Conservation (phyloP, 169 alveolate species). For the Plasmodium cynomolgi region DNA sequence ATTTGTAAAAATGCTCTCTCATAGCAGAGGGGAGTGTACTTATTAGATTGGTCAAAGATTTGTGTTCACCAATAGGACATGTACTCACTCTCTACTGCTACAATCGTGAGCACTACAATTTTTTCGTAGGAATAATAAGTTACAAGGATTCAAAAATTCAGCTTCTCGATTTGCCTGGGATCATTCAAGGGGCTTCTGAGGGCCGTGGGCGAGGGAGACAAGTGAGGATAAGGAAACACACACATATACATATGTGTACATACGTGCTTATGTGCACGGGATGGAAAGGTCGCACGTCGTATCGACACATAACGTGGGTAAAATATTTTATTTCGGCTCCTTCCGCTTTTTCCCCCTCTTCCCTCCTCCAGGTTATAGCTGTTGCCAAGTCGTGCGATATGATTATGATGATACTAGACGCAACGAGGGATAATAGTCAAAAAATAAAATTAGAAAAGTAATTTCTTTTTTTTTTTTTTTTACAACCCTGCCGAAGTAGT, state of each 20-base stretch:
- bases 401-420: slow-evolving; percentile 95
- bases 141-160: slow-evolving; percentile 97
- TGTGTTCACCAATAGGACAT: not conserved
- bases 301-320: not conserved
- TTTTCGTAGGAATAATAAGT: slow-evolving; percentile 74
- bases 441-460: slow-evolving; percentile 91
- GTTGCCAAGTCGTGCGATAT: slow-evolving; percentile 97
- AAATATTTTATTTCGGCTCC: not conserved
- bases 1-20: not conserved
- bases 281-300: not conserved
- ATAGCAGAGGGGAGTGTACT: not conserved
- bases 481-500: not conserved
- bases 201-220: slow-evolving; percentile 99
- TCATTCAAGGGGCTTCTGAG: slow-evolving; percentile 97
- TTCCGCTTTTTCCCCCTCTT: not conserved
- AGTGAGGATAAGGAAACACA: slow-evolving; percentile 75
- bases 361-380: slow-evolving; percentile 88
- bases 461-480: slow-evolving; percentile 4
- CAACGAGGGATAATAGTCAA: slow-evolving; percentile 95
- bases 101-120: not conserved
- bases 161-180: slow-evolving; percentile 97
- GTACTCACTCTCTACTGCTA: not conserved
- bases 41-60: not conserved
- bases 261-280: not conserved
- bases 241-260: not conserved